Evolutionary conservation across 352 stramenopile genomes (phyloP), one percentile per base, ranked within the genome.

Genomic region (Globisporangium paroecandrum): DNA sequence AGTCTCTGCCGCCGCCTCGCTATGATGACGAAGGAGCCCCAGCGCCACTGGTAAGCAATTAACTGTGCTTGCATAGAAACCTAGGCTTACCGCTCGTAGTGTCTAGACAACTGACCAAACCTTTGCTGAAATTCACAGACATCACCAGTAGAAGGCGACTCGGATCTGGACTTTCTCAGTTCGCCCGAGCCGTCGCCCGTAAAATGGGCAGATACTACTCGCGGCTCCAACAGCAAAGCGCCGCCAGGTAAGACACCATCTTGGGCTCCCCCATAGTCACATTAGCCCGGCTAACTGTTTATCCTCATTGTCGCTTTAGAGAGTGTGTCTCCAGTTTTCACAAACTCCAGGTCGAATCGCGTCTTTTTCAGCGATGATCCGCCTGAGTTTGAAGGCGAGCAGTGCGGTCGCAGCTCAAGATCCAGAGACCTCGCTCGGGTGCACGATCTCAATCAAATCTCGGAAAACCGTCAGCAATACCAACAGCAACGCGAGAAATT

Each of bases 241-340:
- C 27, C 27, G 3, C 27, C 54, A 58, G 25, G 34, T 25, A 25
- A 18, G 15, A n/a, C 24, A 41, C 4, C 18, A 55, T 9, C 41
- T n/a, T 49, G 5, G 15, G 53, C 27, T 22, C 10, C 25, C 15
- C 18, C 47, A 54, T 38, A n/a, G 4, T 22, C 25, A 32, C 29
- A 58, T 10, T 9, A 3, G 32, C 46, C 13, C 36, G 46, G 3
- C 56, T 32, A 34, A 34, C 25, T 58, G 29, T 20, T 15, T 18
- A n/a, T 13, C 5, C 10, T 8, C 24, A 20, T 32, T 34, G 53
- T 5, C 41, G 46, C 13, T 36, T 6, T 34, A 65, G 36, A 70
- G 72, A 70, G 72, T n/a, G 54, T 54, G 27, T 78, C 72, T 4
- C 72, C 72, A 8, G 66, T 74, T 25, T 69, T 76, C n/a, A 25